Evolutionary conservation across 2,329 filamentous ascomycete genomes (phyloP), one percentile per base, ranked within the genome.

Genomic region (Lasiodiplodia sp.): DNA sequence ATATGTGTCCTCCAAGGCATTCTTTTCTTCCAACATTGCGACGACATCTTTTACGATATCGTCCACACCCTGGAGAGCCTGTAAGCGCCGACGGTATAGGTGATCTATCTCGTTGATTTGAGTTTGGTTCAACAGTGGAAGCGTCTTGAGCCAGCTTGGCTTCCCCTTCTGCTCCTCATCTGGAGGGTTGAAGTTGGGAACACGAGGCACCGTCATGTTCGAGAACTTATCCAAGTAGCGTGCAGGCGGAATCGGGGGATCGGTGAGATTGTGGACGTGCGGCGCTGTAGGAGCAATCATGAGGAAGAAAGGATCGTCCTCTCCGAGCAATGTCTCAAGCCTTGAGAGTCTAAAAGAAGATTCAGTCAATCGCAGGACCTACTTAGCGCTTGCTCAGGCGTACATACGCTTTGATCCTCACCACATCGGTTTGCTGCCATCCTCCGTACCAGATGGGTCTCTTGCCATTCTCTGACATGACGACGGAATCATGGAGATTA

Each of bases 1-100:
- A 52, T 75, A 76, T 0, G 74, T 78, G 44, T 78, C 75, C 4
- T 77, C 70, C 12, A 76, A 47, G 2, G 68, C 44, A 1, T 70
- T 70, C 31, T 72, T 74, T 10, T 72, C 72, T n/a, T 77, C 73
- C 1, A 80, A 71, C 66, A 70, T 71, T 4, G 70, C 49, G 0
- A 80, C 57, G 1, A 79, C 73, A 60, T 79, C 77, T 37, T 75
- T 72, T 4, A 80, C 70, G 3, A 80, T 77, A 23, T 80, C 78
- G 51, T 80, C 78, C 0, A 80, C 71, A 3, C 77, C 75, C 18
- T 72, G 68, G 2, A 79, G 69, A 0, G 74, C 70, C n/a, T 75
- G 71, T 1, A 74, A 57, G 1, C 77, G 71, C 14, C 60, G 57
- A 0, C 71, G 69, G 34, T 72, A 75, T 8, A 71, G 69, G 4